A percentile compares a stretch with the other conserved stretches of the same genome.
These are phyloP conservation scores for Skeletonema menzelii DNA, from an alignment of 108 stramenopile genomes.

Conservation along the genomic window DNA sequence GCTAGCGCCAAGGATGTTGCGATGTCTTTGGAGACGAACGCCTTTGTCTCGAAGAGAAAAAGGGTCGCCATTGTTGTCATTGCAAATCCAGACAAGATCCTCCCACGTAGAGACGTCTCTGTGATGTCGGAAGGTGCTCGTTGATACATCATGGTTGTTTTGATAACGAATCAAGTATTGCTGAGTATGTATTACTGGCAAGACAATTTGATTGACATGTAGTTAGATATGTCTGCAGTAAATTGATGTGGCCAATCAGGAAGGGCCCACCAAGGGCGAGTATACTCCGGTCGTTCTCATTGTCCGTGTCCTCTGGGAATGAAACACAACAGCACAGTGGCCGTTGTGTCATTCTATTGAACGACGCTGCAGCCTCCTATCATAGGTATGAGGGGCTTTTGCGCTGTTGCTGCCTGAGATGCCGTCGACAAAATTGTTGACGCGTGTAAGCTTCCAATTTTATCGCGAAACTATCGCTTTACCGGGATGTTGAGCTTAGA, in stretches of 20 bases:
- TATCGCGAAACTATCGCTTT: neutral
- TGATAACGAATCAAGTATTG: neutral
- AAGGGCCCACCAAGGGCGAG: neutral
- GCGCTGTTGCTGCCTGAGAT: no score
- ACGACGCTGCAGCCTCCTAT: neutral
- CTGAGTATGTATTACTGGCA: neutral
- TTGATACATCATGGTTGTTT: constrained; percentile 55
- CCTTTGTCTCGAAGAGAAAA: constrained; percentile 84
- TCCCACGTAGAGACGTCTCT: constrained; percentile 68
- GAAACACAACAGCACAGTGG: neutral
- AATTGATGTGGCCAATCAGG: neutral
- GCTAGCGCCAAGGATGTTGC: constrained; percentile 13
- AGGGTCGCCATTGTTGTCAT: constrained; percentile 59
- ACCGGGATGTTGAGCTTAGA: no score
- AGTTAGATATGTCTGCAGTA: neutral
- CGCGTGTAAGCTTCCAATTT: neutral
- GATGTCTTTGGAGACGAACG: constrained; percentile 69
- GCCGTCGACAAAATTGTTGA: neutral
- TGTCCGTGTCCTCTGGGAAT: neutral
- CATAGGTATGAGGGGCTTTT: neutral
- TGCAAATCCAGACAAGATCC: constrained; percentile 52
- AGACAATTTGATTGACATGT: neutral
- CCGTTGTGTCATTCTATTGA: neutral
- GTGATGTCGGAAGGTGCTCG: constrained; percentile 76
- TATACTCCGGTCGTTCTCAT: neutral